These are phyloP conservation scores for Fusarium sambucinum DNA, from an alignment of 2,329 filamentous ascomycete species.

Conservation along the genomic window DNA sequence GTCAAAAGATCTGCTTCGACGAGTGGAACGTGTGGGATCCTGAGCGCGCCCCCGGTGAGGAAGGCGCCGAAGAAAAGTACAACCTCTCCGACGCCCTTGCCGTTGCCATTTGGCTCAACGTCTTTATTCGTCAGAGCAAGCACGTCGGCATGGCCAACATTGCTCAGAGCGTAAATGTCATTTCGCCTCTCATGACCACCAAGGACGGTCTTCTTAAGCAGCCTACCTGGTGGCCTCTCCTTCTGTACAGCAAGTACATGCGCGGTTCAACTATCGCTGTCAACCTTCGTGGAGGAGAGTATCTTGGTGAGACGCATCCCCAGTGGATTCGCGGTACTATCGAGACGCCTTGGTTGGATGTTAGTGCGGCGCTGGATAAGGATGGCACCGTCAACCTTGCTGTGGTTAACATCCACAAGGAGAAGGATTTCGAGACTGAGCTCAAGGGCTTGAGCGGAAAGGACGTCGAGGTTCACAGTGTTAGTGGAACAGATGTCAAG, in stretches of 20 bases:
- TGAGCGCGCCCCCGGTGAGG: slow-evolving; percentile 74
- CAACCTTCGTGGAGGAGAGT: slow-evolving; percentile 73
- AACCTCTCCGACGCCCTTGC: slow-evolving; percentile 81
- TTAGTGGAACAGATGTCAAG: slow-evolving; percentile 60
- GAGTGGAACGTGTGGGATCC: slow-evolving; percentile 90
- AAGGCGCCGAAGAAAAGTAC: slow-evolving; percentile 79
- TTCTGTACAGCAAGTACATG: slow-evolving; percentile 71
- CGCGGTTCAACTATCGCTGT: slow-evolving; percentile 75
- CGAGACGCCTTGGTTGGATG: slow-evolving; percentile 78
- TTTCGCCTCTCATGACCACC: slow-evolving; percentile 80
- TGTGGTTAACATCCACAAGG: slow-evolving; percentile 78
- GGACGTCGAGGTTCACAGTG: slow-evolving; percentile 70
- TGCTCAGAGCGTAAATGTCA: slow-evolving; percentile 82
- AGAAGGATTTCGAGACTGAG: slow-evolving; percentile 68
- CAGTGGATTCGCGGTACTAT: slow-evolving; percentile 73
- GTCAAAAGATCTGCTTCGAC: slow-evolving; percentile 82
- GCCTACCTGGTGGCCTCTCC: slow-evolving; percentile 80
- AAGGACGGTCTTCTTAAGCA: slow-evolving; percentile 74
- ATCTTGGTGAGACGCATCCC: slow-evolving; percentile 75
- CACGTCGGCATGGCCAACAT: slow-evolving; percentile 83
- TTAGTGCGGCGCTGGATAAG: slow-evolving; percentile 69
- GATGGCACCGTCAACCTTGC: slow-evolving; percentile 73
- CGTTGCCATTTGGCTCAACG: slow-evolving; percentile 81
- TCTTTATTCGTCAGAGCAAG: slow-evolving; percentile 78
- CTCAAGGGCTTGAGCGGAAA: slow-evolving; percentile 65